Evolutionary conservation across 495 filamentous ascomycete species (phyloP).

Genomic region (Aspergillus coremiiformis): DNA sequence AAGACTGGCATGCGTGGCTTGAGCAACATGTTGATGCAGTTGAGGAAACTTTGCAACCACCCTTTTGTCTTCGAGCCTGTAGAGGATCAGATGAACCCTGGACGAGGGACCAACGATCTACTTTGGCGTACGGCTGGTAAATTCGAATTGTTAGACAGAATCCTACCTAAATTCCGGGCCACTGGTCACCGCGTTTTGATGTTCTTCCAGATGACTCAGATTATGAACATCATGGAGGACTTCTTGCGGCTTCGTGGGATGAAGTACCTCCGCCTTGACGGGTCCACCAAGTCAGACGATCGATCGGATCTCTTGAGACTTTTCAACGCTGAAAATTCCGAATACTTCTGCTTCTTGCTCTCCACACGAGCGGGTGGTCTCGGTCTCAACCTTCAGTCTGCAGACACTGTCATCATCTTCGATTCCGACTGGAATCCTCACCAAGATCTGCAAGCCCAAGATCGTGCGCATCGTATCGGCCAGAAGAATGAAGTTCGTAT

Average conservation of each 20-base stretch:
- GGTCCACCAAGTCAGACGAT: slow-evolving; percentile 95
- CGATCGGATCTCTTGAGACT: slow-evolving; percentile 79
- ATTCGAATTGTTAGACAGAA: slow-evolving; percentile 88
- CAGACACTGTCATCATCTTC: slow-evolving; percentile 98
- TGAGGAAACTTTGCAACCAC: slow-evolving; percentile 98
- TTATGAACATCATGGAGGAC: slow-evolving; percentile 99
- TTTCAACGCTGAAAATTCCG: slow-evolving; percentile 85
- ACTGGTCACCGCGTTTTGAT: slow-evolving; percentile 92
- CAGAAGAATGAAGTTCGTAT: slow-evolving; percentile 99
- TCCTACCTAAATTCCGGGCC: slow-evolving; percentile 84
- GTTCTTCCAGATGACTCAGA: slow-evolving; percentile 99
- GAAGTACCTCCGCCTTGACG: slow-evolving; percentile 84
- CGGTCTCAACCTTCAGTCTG: slow-evolving; percentile 92
- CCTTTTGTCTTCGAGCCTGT: slow-evolving; percentile 98
- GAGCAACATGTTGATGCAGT: slow-evolving; percentile 99
- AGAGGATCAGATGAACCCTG: slow-evolving; percentile 95
- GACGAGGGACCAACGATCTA: slow-evolving; percentile 77
- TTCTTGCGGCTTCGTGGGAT: slow-evolving; percentile 79
- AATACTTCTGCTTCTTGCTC: slow-evolving; percentile 95
- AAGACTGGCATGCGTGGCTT: slow-evolving; percentile 93
- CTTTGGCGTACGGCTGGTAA: slow-evolving; percentile 96
- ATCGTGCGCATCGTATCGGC: slow-evolving; percentile 99
- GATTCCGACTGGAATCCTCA: slow-evolving; percentile 99
- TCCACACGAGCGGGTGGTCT: slow-evolving; percentile 99
- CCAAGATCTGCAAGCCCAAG: slow-evolving; percentile 97